Conservation (phyloP, 305 asterid genomes). For the Solanum hybrid region DNA sequence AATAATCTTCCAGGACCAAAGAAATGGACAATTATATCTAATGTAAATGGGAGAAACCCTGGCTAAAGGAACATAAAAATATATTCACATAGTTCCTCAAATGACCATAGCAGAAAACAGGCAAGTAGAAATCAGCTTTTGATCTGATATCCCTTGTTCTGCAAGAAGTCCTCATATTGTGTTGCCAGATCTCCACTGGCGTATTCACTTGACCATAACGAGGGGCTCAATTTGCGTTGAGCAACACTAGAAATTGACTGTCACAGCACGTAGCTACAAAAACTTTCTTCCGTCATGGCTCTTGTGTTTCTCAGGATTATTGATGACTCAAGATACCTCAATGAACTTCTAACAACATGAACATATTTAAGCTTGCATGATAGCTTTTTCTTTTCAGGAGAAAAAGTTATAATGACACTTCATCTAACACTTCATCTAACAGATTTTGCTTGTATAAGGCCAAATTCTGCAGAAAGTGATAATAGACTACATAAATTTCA, state of each 20-base stretch:
- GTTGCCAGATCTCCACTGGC: background rate
- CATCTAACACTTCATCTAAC: slow-evolving; percentile 5
- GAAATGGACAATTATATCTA: background rate
- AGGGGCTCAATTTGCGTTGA: background rate
- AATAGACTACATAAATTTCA: background rate
- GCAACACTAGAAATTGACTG: background rate
- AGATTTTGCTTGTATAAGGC: slow-evolving; percentile 3
- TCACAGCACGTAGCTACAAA: background rate
- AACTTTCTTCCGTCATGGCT: background rate
- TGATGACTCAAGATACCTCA: background rate
- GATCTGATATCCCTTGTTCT: background rate
- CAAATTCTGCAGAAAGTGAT: background rate
- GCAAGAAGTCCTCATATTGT: background rate
- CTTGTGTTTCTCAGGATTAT: background rate
- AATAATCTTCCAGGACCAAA: background rate
- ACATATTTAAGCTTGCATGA: background rate
- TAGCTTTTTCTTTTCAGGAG: background rate
- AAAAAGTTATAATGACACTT: background rate
- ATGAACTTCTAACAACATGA: background rate
- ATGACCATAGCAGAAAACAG: background rate
- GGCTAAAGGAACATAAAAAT: background rate
- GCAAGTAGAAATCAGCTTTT: background rate
- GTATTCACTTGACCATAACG: background rate
- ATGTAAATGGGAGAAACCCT: background rate
- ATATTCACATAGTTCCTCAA: background rate